Evolutionary conservation across 108 stramenopile genomes (phyloP), one percentile per base, ranked within the genome.

Genomic region (Skeletonema costatum): DNA sequence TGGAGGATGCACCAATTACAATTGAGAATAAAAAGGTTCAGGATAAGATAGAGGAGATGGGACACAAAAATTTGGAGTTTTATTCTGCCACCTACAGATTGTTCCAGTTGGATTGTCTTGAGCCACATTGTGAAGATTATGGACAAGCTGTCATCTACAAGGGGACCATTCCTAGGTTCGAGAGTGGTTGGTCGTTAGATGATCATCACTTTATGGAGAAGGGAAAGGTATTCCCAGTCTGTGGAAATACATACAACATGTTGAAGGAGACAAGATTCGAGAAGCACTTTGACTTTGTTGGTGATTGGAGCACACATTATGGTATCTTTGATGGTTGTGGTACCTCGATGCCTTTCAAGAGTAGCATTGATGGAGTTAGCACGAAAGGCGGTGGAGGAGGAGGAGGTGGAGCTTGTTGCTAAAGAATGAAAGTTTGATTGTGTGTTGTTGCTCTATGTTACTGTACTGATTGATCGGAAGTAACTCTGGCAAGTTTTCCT

Each of bases 141-240:
- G 98, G 98, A 32, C 96, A 98, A 74, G 97, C 96, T 31, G 98
- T 98, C 31, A 85, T 96, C 39, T 99, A 99, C 90, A 97, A 97
- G 86, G 98, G 98, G 2, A 98, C 97, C 8, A 90, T 99, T 70
- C 88, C 87, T 1, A 73, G 93, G 59, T 87, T 83, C 70, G 88
- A 89, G 38, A 85, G 87, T 19, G 90, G 85, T 29, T 99, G 95
- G 90, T 73, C 84, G 60, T 85, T 99, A 53, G 98, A 97, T 88
- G 92, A 96, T 70, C 92, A 94, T 83, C 97, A 97, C 82, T 84
- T 74, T 71, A 93, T 99, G 75, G 93, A 98, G 64, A 85, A 87
- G 39, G 97, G 97, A 11, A 92, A 93, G 69, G 81, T 97, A 8
- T 87, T 93, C 66, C 90, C 95, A 11, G 98, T 99, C 16, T 98